These are phyloP conservation scores for Dactylonectria macrodidyma DNA, from an alignment of 2,329 filamentous ascomycete species.

Conservation along the genomic window DNA sequence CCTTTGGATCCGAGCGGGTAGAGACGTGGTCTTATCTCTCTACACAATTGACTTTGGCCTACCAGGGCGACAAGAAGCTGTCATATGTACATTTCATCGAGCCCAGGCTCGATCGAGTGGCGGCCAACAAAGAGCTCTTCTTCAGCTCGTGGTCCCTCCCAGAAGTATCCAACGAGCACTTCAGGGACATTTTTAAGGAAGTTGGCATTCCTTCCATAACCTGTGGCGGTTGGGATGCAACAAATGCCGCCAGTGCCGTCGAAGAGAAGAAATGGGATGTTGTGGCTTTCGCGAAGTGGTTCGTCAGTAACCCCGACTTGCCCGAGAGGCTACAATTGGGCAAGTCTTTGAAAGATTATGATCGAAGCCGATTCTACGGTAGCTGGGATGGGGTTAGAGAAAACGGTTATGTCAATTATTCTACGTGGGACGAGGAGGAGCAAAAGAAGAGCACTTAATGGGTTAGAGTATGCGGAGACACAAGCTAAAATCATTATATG, in stretches of 20 bases:
- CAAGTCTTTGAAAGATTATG: slow-evolving; percentile 8
- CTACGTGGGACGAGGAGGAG: slow-evolving; percentile 10
- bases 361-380: slow-evolving; percentile 14
- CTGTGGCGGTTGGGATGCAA: slow-evolving; percentile 2
- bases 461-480: too few relatives aligned
- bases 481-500: too few relatives aligned
- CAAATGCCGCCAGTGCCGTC: not conserved
- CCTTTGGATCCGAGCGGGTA: not conserved
- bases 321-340: slow-evolving; percentile 2
- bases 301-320: slow-evolving; percentile 14
- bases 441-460: not conserved
- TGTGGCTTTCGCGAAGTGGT: slow-evolving; percentile 16
- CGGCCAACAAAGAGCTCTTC: slow-evolving; percentile 9
- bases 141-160: not conserved
- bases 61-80: slow-evolving; percentile 11
- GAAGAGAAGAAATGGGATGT: not conserved
- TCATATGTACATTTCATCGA: slow-evolving; percentile 18
- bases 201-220: slow-evolving; percentile 1
- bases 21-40: slow-evolving; percentile 9
- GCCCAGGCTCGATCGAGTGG: slow-evolving; percentile 10
- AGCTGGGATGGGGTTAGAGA: slow-evolving; percentile 18
- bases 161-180: slow-evolving; percentile 7
- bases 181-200: not conserved
- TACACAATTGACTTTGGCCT: not conserved
- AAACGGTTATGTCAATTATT: slow-evolving; percentile 8